Percentiles rank a stretch among this genome's conserved stretches.
Evolutionary conservation across 495 filamentous ascomycete species (phyloP).

Genomic region (Xylaria venustula): DNA sequence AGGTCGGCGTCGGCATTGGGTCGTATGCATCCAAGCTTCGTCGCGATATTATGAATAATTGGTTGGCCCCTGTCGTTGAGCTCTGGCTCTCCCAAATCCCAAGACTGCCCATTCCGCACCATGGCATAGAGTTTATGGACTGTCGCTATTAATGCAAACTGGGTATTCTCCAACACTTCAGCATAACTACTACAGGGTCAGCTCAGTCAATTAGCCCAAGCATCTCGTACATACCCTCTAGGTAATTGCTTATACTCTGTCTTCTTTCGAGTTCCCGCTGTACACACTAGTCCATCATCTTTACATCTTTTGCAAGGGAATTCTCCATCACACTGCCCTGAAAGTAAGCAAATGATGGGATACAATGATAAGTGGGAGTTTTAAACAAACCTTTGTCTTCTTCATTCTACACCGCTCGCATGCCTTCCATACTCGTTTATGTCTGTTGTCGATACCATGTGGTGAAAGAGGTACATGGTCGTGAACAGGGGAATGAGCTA

Average conservation of each 20-base stretch:
- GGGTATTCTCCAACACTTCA: slow-evolving; percentile 57
- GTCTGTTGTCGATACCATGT: slow-evolving; percentile 45
- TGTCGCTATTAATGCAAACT: slow-evolving; percentile 55
- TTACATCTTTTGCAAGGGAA: slow-evolving; percentile 68
- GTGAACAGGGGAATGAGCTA: slow-evolving; percentile 28
- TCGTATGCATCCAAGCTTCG: slow-evolving; percentile 56
- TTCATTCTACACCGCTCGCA: slow-evolving; percentile 71
- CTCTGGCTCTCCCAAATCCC: slow-evolving; percentile 56
- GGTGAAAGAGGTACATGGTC: slow-evolving; percentile 34
- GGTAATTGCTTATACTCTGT: slow-evolving; percentile 59
- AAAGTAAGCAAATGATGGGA: slow-evolving; percentile 14
- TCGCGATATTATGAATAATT: slow-evolving; percentile 57
- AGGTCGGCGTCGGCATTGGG: slow-evolving; percentile 54
- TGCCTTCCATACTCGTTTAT: slow-evolving; percentile 69
- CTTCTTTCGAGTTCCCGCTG: slow-evolving; percentile 57
- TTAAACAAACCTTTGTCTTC: slow-evolving; percentile 61
- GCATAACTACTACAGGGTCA: slow-evolving; percentile 45
- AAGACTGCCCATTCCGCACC: slow-evolving; percentile 52
- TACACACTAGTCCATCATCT: slow-evolving; percentile 58
- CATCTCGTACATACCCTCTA: slow-evolving; percentile 37
- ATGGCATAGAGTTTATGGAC: slow-evolving; percentile 59
- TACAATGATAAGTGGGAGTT: background rate
- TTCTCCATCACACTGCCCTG: slow-evolving; percentile 61
- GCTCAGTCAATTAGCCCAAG: slow-evolving; percentile 8
- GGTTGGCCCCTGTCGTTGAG: slow-evolving; percentile 56